Percentiles rank a stretch among this genome's conserved stretches.
phyloP scores from a whole-genome alignment of 139 green algal species.

The Chlorella sp. region DNA sequence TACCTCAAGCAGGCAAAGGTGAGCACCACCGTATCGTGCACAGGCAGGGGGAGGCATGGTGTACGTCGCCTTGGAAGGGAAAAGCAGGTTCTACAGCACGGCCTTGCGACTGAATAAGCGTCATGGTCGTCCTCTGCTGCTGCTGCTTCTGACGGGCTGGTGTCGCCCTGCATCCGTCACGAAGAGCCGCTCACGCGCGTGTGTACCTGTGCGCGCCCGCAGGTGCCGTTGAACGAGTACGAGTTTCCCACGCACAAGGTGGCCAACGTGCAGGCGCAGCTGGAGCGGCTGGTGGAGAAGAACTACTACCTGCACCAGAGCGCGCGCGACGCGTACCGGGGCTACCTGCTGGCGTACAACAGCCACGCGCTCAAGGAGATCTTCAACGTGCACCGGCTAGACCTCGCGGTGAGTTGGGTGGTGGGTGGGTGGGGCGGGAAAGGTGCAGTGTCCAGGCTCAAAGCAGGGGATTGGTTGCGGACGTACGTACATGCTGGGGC shows the following conservation, averaged over 20 bases:
- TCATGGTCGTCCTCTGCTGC: no score
- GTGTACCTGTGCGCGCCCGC: no score
- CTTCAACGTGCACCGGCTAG: slow-evolving; percentile 96
- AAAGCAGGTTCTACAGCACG: no score
- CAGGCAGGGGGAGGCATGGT: neutral
- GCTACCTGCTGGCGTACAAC: slow-evolving; percentile 97
- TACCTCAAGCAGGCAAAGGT: slow-evolving; percentile 76
- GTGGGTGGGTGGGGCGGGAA: no score
- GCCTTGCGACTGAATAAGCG: no score
- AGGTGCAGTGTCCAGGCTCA: no score
- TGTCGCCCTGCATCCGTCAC: no score
- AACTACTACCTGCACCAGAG: slow-evolving; percentile 96
- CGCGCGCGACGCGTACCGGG: slow-evolving; percentile 42
- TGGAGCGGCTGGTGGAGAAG: slow-evolving; percentile 96
- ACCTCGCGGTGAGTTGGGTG: slow-evolving; percentile 54
- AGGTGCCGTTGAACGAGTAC: slow-evolving; percentile 95
- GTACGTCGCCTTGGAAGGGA: no score
- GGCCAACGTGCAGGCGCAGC: slow-evolving; percentile 92
- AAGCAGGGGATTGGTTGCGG: no score
- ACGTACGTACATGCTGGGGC: no score
- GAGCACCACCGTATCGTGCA: neutral
- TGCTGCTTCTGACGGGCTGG: no score
- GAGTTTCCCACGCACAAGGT: slow-evolving; percentile 95
- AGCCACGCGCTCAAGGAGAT: slow-evolving; percentile 91
- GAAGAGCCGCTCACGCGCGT: no score